A percentile compares a stretch with the other conserved stretches of the same genome.
These are phyloP conservation scores for Aspergillus asperescens DNA, from an alignment of 495 filamentous ascomycete species.

Conservation along the genomic window DNA sequence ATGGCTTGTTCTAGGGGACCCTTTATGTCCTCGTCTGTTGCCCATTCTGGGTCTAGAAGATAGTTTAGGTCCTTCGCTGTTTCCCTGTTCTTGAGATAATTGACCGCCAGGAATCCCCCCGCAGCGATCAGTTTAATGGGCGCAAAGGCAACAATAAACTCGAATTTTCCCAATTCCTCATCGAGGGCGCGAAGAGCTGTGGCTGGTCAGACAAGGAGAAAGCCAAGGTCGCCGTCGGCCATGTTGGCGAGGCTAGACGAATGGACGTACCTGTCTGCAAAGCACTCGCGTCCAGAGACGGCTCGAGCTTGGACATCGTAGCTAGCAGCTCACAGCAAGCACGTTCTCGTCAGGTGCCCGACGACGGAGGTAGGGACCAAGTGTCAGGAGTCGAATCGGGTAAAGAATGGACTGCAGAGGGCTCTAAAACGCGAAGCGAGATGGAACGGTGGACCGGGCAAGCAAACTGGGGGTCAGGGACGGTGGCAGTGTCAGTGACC, in stretches of 20 bases:
- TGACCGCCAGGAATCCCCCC: constrained; percentile 13
- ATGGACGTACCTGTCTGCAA: constrained; percentile 12
- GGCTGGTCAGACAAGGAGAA: background rate
- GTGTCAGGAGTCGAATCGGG: background rate
- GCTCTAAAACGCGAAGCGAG: background rate
- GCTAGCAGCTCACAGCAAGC: background rate
- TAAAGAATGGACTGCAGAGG: background rate
- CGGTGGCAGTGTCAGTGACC: background rate
- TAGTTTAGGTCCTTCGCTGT: constrained; percentile 12
- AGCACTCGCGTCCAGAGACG: constrained; percentile 9
- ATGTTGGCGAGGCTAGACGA: background rate
- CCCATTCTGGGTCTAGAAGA: constrained; percentile 15
- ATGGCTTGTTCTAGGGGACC: constrained; percentile 12
- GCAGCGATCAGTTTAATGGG: constrained; percentile 14
- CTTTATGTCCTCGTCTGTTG: constrained; percentile 12
- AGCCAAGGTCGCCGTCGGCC: background rate
- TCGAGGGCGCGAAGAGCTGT: constrained; percentile 14
- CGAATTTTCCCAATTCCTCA: constrained; percentile 15
- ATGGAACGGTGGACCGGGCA: background rate
- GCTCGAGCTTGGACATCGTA: constrained; percentile 8
- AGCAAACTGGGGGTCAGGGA: background rate
- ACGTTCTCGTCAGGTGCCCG: background rate
- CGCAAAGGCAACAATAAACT: constrained; percentile 15
- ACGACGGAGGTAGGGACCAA: constrained; percentile 4
- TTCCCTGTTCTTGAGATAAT: constrained; percentile 13